Conservation (phyloP, 2,329 filamentous ascomycete genomes). For the Xylariaceae sp. region DNA sequence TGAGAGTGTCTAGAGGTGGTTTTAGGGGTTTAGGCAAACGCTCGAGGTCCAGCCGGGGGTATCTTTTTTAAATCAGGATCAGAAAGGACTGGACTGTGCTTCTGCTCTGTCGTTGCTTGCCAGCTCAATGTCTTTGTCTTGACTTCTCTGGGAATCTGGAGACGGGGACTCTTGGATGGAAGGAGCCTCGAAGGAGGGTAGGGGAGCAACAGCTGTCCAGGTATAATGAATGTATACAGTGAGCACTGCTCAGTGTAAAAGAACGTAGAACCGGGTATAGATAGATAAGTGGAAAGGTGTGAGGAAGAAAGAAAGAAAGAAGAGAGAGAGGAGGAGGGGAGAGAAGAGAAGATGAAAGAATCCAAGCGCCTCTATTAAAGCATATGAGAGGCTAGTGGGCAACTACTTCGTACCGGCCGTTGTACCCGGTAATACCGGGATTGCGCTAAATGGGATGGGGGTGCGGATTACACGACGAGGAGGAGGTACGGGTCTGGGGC, state of each 20-base stretch:
- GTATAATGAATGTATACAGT: slow-evolving; percentile 33
- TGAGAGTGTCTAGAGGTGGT: background rate
- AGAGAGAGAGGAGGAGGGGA: slow-evolving; percentile 12
- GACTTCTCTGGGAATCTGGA: background rate
- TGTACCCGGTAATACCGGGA: background rate
- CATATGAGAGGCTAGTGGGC: background rate
- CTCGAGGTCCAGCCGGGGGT: slow-evolving; percentile 27
- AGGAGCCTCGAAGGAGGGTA: slow-evolving; percentile 28
- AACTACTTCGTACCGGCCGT: background rate
- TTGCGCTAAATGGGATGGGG: background rate
- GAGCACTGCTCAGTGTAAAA: slow-evolving; percentile 34
- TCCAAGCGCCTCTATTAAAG: background rate
- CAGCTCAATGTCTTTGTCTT: slow-evolving; percentile 6
- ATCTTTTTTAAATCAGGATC: slow-evolving; percentile 18
- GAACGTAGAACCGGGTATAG: slow-evolving; percentile 22
- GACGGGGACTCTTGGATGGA: slow-evolving; percentile 5
- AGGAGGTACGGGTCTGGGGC: background rate
- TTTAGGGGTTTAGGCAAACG: background rate
- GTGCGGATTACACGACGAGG: too few relatives aligned
- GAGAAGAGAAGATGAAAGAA: background rate
- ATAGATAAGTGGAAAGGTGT: slow-evolving; percentile 8
- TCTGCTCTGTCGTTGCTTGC: background rate
- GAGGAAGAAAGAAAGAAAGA: slow-evolving; percentile 8
- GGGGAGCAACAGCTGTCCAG: slow-evolving; percentile 19
- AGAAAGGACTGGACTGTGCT: slow-evolving; percentile 10